Conservation (phyloP, 176 grass and related monocot genomes). For the Thalia dealbata region DNA sequence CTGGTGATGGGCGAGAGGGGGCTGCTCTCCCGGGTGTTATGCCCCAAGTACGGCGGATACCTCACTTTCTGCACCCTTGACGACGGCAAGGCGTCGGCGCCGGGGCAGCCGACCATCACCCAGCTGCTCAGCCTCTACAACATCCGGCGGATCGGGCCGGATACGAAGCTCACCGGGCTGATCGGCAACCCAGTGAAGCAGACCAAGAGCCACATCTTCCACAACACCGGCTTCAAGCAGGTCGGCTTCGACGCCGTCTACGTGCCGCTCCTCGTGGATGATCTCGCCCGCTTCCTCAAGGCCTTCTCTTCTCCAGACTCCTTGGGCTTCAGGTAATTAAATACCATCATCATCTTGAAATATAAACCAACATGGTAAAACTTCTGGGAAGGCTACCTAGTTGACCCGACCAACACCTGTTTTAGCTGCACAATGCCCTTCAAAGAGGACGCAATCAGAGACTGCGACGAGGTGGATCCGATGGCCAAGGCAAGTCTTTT, state of each 20-base stretch:
- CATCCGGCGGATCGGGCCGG: background rate
- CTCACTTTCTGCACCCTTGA: background rate
- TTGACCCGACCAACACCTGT: too few relatives aligned
- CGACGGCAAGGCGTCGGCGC: background rate
- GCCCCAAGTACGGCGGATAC: background rate
- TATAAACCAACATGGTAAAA: too few relatives aligned
- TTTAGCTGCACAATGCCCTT: slow-evolving; percentile 74
- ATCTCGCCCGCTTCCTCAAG: background rate
- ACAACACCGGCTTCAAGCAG: background rate
- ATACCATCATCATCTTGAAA: too few relatives aligned
- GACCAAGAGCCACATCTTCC: background rate
- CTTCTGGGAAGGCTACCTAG: too few relatives aligned
- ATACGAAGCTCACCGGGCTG: background rate
- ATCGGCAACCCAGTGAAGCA: background rate
- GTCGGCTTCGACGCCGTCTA: background rate
- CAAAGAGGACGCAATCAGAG: slow-evolving; percentile 62
- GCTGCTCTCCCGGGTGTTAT: background rate
- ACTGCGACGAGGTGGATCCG: slow-evolving; percentile 85
- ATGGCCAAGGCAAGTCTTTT: slow-evolving; percentile 58
- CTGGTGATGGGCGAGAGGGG: background rate
- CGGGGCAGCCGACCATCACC: background rate
- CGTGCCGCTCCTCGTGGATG: background rate
- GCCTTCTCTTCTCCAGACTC: background rate
- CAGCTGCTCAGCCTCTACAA: background rate
- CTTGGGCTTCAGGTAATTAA: background rate